Evolutionary conservation across 2,329 filamentous ascomycete species (phyloP), one percentile per base, ranked within the genome.

Genomic region (Neonectria ditissima): DNA sequence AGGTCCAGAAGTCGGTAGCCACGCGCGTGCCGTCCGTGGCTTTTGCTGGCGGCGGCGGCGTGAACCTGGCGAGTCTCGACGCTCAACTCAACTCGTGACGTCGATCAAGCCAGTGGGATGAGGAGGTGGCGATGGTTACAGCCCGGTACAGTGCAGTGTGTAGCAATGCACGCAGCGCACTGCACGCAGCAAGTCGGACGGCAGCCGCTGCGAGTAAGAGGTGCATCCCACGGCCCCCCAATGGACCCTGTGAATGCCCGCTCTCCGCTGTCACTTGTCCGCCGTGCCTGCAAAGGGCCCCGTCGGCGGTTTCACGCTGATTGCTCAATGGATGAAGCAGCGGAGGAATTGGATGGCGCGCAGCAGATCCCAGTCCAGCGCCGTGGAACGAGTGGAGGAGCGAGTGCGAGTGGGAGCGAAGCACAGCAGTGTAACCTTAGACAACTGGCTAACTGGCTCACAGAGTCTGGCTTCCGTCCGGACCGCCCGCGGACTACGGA

Each of bases 231-330:
- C 26, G 43, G n/a, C n/a, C 20, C 14, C 18, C n/a, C 39, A 20
- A 43, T 43, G 18, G 22, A 26, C 22, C 43, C 43, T 26, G n/a
- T 18, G 45, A 18, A 48, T 30, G 26, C 26, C 45, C 45, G 13
- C 45, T 50, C 45, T 50, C 45, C 26, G n/a, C 55, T 39, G 45
- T 44, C 22, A 37, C 61, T 55, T 50, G 47, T 32, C 14, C 43
- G 20, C 47, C 22, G 26, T 32, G 6, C 24, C 20, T 34, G 32
- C 32, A 30, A 58, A 18, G 50, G 22, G 55, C 47, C 52, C 32
- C 68, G 67, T 53, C 58, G 65, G 56, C 58, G 57, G 58, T 63
- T 69, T 69, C 70, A 63, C 59, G 66, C 32, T 72, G 63, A 70
- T 72, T 73, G 63, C 66, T 69, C 69, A 68, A 72, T 66, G 59